phyloP scores from a whole-genome alignment of 305 asterid species.

The Solanum hybrid region DNA sequence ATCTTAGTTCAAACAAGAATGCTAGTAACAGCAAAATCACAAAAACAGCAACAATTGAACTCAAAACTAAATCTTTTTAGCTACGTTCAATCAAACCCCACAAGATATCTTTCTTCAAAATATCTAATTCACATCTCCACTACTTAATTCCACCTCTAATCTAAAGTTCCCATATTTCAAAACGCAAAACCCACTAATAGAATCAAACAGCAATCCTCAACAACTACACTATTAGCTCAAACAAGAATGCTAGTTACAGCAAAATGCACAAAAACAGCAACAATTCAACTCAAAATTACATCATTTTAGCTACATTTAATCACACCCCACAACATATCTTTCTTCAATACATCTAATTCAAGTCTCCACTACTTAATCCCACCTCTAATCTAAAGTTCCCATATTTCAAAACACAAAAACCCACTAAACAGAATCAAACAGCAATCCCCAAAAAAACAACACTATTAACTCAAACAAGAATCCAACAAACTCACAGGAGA shows the following conservation, averaged over 20 bases:
- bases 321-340: background rate
- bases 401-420: background rate
- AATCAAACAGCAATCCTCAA: background rate
- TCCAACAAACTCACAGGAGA: slow-evolving; percentile 50
- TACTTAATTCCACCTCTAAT: too few species aligned
- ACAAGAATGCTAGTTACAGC: background rate
- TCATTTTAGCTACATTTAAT: background rate
- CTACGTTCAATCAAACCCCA: background rate
- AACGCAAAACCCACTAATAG: background rate
- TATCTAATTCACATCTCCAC: background rate
- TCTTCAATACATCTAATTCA: background rate
- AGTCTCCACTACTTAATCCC: background rate
- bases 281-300: background rate
- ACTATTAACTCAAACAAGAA: background rate
- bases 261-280: background rate
- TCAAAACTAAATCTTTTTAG: background rate
- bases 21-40: background rate
- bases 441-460: background rate
- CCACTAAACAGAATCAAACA: background rate
- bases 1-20: background rate
- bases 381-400: background rate
- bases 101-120: background rate
- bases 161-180: background rate
- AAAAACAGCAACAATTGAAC: background rate
- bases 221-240: background rate